Evolutionary conservation across 306 rosid genomes (phyloP), one percentile per base, ranked within the genome.

Genomic region (Trifolium repens): DNA sequence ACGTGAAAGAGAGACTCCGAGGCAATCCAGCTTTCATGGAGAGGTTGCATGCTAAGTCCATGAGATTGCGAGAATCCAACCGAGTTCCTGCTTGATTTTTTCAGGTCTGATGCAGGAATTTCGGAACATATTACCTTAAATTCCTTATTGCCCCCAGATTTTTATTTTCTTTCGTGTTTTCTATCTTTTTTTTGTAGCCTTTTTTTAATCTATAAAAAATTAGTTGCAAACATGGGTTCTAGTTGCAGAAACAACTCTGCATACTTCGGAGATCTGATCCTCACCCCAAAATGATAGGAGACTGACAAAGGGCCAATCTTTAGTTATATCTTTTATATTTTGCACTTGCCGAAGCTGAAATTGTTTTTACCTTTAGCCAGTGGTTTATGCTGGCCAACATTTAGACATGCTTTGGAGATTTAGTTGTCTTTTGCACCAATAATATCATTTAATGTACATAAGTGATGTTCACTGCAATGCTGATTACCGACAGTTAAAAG

Each of bases 1-100:
- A 90, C 58, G 96, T 90, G 59, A 92, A 96, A 80, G 89, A 78
- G 81, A 88, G 98, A 77, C 87, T 96, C 37, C 84, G 83, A 53
- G 92, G 81, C 15, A 96, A 92, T 84, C 86, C 92, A 59, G 87
- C 90, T 44, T 90, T 92, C 85, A 92, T 90, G 97, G 91, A 83
- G 84, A 92, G 92, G 82, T 82, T 96, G 79, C 84, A 58, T 16
- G 78, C 86, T 66, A 96, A 92, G 93, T 78, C 88, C 65, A 46
- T 73, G 83, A 74, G 42, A 78, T 47, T 78, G 74, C 90, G 62
- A 78, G 89, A 62, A 85, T 75, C 88, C 61, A 82, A 72, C 26
- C 59, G 83, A 40, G 8, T 66, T 26, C 59, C 86, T 11, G 87
- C 87, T 79, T 91, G 83, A 94, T 71, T 67, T 69, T 67, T 80